Conservation (phyloP, 2,329 filamentous ascomycete genomes). For the Alternaria triticimaculans region DNA sequence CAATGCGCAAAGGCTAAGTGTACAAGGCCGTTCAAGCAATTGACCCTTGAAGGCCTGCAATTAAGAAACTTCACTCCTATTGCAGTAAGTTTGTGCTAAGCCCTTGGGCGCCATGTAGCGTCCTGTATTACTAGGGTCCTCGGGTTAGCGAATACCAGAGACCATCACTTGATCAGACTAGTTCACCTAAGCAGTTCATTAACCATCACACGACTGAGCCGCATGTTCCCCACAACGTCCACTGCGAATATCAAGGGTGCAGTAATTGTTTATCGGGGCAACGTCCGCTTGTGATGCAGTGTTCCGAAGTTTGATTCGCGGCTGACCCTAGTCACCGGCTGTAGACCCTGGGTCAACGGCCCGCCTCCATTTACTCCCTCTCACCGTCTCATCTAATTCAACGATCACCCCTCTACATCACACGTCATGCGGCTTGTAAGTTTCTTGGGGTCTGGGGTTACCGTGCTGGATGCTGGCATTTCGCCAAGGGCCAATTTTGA, state of each 20-base stretch:
- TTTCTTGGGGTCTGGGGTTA: constrained; percentile 3
- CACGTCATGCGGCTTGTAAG: constrained; percentile 10
- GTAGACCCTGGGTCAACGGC: constrained; percentile 38
- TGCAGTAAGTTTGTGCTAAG: background rate
- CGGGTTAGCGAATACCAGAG: background rate
- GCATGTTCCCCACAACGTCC: constrained; percentile 17
- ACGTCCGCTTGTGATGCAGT: constrained; percentile 17
- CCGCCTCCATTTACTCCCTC: constrained; percentile 36
- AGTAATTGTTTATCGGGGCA: constrained; percentile 20
- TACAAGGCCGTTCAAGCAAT: background rate
- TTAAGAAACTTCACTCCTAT: background rate
- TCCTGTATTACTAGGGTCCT: background rate
- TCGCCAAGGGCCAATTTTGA: constrained; percentile 31
- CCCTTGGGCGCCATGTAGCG: background rate
- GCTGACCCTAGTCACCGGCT: constrained; percentile 29
- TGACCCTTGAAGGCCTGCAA: background rate
- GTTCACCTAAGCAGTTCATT: background rate
- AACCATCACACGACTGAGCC: constrained; percentile 15
- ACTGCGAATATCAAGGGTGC: constrained; percentile 6
- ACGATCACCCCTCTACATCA: constrained; percentile 33
- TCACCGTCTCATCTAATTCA: constrained; percentile 35
- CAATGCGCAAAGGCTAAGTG: background rate
- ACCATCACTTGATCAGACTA: background rate
- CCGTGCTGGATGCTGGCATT: constrained; percentile 8
- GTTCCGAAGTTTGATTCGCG: constrained; percentile 31